Conservation (phyloP, 1,139 yeast genomes). For the Taphrina pruni region DNA sequence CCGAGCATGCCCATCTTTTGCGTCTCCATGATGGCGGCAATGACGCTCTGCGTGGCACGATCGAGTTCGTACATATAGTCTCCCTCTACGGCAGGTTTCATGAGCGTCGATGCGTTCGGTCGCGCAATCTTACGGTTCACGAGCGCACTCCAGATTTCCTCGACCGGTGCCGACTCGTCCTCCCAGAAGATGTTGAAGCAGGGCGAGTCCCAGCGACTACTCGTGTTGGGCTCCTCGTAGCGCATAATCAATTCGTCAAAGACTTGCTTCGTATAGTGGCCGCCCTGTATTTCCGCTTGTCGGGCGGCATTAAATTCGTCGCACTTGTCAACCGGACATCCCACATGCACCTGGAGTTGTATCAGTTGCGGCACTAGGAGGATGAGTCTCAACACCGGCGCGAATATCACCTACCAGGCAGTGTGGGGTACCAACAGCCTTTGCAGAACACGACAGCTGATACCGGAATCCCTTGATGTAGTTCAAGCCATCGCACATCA, state of each 20-base stretch:
- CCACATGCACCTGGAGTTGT: slow-evolving; percentile 61
- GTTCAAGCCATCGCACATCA: slow-evolving; percentile 80
- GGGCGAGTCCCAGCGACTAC: slow-evolving; percentile 94
- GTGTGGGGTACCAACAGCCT: slow-evolving; percentile 78
- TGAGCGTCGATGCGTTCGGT: slow-evolving; percentile 65
- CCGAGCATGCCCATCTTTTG: slow-evolving; percentile 66
- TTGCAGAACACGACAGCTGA: slow-evolving; percentile 92
- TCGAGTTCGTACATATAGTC: slow-evolving; percentile 83
- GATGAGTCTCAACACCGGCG: background rate
- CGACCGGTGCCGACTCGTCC: slow-evolving; percentile 61
- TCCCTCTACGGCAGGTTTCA: slow-evolving; percentile 71
- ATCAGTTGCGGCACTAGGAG: too few species aligned
- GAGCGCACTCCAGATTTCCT: slow-evolving; percentile 74
- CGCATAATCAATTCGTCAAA: slow-evolving; percentile 76
- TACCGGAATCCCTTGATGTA: slow-evolving; percentile 96
- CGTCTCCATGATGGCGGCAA: slow-evolving; percentile 63
- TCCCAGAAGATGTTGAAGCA: slow-evolving; percentile 72
- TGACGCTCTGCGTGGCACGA: slow-evolving; percentile 68
- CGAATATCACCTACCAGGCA: slow-evolving; percentile 58
- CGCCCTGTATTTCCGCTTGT: slow-evolving; percentile 43
- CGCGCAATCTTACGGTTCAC: slow-evolving; percentile 64
- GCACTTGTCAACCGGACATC: slow-evolving; percentile 69
- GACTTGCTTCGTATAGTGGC: slow-evolving; percentile 41
- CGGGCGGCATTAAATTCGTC: slow-evolving; percentile 62
- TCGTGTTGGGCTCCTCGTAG: slow-evolving; percentile 90